phyloP scores from a whole-genome alignment of 768 basidiomycete genomes.

The Candolleomyces aberdarensis region DNA sequence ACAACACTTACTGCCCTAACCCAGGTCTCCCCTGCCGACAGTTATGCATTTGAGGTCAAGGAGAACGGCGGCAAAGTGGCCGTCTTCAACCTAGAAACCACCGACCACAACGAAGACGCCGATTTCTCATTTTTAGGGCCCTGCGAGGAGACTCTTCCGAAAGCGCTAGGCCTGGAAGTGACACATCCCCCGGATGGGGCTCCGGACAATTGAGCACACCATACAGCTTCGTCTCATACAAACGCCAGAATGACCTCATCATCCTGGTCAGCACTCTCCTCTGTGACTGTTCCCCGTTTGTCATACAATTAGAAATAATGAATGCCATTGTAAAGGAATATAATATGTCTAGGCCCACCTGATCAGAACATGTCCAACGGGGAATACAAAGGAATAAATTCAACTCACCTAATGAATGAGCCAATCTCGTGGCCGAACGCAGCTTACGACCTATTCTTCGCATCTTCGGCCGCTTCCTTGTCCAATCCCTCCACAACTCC shows the following conservation, averaged over 20 bases:
- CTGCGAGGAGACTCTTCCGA: conserved; percentile 44
- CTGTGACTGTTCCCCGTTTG: too few species aligned
- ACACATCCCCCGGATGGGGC: too few species aligned
- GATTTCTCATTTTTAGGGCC: conserved; percentile 51
- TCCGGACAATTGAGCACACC: not conserved
- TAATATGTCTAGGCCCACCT: too few species aligned
- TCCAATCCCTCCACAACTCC: conserved; percentile 26
- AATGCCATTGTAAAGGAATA: too few species aligned
- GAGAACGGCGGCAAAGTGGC: conserved; percentile 37
- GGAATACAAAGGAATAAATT: too few species aligned
- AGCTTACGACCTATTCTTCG: not conserved
- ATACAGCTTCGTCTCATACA: too few species aligned
- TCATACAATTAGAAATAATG: too few species aligned
- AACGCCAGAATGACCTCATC: too few species aligned
- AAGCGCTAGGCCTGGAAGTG: conserved; percentile 32
- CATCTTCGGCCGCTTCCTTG: conserved; percentile 17
- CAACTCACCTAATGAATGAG: not conserved
- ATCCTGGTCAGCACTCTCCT: too few species aligned
- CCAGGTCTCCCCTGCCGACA: conserved; percentile 45
- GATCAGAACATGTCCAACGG: too few species aligned
- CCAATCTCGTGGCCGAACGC: too few species aligned
- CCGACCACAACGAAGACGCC: conserved; percentile 34
- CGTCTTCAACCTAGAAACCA: conserved; percentile 36
- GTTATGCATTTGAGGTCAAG: conserved; percentile 31
- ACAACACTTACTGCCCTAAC: not conserved